Base-by-base conservation (phyloP, 805 yeast species). In the Lipomyces sp. region DNA sequence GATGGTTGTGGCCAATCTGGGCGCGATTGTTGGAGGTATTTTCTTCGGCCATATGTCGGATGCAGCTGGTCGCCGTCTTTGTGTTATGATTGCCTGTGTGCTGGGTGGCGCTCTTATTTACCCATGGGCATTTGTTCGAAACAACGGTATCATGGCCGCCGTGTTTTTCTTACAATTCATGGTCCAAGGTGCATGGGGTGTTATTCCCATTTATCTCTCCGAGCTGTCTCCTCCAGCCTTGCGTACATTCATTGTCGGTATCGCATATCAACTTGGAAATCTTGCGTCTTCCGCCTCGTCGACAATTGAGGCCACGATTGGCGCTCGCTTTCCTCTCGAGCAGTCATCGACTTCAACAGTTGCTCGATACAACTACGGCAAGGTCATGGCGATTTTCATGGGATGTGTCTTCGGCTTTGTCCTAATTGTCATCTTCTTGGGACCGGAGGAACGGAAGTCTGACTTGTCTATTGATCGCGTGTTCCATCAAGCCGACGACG, bases 111-210 rank as follows among this genome's bases (percentile, higher is more conserved):
- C 82, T 1, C 67, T 83, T 52, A 70, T 81, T 42, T 83, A 83
- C 63, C 85, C 86, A 24, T 76, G 80, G 72, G 81, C 81, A 2
- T 79, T 77, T 62, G 65, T 65, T 58, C 64, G 70, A 16, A 63
- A 63, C 26, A 67, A 63, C 36, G 73, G 74, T 16, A 75, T 80
- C 23, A 73, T 78, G 55, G 78, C 76, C 53, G 84, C 82, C 28
- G 80, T 69, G 4, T 83, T 83, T 67, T 81, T 81, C 70, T 62
- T 82, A 62, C 85, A 82, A 63, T 76, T 78, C 61, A 77, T 79
- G 49, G 84, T 83, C 5, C 83, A 81, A 71, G 89, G 88, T 31
- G 81, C 82, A 4, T 84, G 86, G 84, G 88, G 89, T 54, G 78
- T 83, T 42, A 73, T 79, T 13, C 86, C 89, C 19, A 75, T 81